A percentile compares a stretch with the other conserved stretches of the same genome.
These are phyloP conservation scores for Phytophthora hibernalis DNA, from an alignment of 352 stramenopile genomes.

Conservation along the genomic window DNA sequence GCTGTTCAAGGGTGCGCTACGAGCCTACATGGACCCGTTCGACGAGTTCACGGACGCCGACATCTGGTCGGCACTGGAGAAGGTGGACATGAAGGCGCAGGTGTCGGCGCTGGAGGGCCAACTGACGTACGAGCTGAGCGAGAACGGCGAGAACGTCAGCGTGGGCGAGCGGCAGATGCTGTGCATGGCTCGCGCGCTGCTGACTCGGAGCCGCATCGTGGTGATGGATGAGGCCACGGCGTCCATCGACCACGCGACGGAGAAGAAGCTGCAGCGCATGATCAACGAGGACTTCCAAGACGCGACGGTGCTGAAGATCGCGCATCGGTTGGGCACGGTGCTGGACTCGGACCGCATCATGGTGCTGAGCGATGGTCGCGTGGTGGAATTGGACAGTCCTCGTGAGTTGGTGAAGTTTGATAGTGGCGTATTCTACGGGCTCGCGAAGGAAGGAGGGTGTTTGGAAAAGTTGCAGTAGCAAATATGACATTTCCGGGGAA, in stretches of 20 bases:
- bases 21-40: slow-evolving; percentile 92
- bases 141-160: slow-evolving; percentile 35
- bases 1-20: slow-evolving; percentile 90
- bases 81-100: slow-evolving; percentile 69
- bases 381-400: slow-evolving; percentile 89
- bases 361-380: slow-evolving; percentile 81
- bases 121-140: slow-evolving; percentile 26
- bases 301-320: slow-evolving; percentile 95
- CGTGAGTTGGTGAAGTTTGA: slow-evolving; percentile 11
- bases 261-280: slow-evolving; percentile 47
- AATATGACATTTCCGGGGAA: no score
- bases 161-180: no score
- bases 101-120: slow-evolving; percentile 27
- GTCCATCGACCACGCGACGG: slow-evolving; percentile 64
- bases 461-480: slow-evolving; percentile 22
- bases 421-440: neutral
- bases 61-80: slow-evolving; percentile 78
- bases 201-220: no score
- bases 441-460: slow-evolving; percentile 32
- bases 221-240: no score
- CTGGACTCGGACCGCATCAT: slow-evolving; percentile 68
- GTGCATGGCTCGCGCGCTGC: no score
- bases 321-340: slow-evolving; percentile 82
- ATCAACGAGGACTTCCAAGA: no score
- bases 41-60: slow-evolving; percentile 76